These are phyloP conservation scores for Xenosphaeropsis pyriputrescens DNA, from an alignment of 2,329 filamentous ascomycete genomes.

Conservation along the genomic window DNA sequence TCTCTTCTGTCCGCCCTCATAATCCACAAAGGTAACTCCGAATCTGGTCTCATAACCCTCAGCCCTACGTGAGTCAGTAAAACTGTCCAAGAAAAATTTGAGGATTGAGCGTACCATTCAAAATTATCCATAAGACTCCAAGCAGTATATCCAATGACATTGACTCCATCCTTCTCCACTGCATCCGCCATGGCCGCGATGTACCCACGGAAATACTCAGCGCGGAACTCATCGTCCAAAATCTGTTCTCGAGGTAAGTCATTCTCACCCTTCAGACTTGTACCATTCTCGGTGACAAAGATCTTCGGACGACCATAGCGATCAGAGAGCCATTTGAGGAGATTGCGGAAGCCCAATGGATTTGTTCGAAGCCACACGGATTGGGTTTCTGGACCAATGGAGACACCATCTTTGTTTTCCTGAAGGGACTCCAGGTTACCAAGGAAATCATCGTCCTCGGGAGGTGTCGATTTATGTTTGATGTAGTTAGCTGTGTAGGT, in stretches of 20 bases:
- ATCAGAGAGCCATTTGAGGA: conserved; percentile 64
- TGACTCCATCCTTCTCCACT: conserved; percentile 55
- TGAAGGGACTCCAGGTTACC: conserved; percentile 65
- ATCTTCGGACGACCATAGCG: conserved; percentile 65
- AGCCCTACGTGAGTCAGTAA: conserved; percentile 22
- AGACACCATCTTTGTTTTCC: conserved; percentile 55
- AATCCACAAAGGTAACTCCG: conserved; percentile 74
- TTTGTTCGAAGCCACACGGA: conserved; percentile 69
- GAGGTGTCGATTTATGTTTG: conserved; percentile 48
- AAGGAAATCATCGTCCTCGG: conserved; percentile 51
- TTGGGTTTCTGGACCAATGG: conserved; percentile 71
- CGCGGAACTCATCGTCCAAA: conserved; percentile 69
- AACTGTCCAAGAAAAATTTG: too few relatives aligned
- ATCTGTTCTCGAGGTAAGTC: conserved; percentile 56
- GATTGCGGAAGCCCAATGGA: conserved; percentile 60
- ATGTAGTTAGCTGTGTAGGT: conserved; percentile 86
- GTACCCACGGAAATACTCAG: conserved; percentile 66
- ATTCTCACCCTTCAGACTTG: conserved; percentile 71
- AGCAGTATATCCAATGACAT: conserved; percentile 68
- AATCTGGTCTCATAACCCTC: conserved; percentile 81
- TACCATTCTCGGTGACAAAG: conserved; percentile 83
- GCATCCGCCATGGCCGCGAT: conserved; percentile 65
- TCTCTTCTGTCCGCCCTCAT: conserved; percentile 63
- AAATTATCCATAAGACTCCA: conserved; percentile 68
- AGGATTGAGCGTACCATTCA: conserved; percentile 11